These are phyloP conservation scores for Chaetomium fimeti DNA, from an alignment of 495 filamentous ascomycete genomes.

Conservation along the genomic window DNA sequence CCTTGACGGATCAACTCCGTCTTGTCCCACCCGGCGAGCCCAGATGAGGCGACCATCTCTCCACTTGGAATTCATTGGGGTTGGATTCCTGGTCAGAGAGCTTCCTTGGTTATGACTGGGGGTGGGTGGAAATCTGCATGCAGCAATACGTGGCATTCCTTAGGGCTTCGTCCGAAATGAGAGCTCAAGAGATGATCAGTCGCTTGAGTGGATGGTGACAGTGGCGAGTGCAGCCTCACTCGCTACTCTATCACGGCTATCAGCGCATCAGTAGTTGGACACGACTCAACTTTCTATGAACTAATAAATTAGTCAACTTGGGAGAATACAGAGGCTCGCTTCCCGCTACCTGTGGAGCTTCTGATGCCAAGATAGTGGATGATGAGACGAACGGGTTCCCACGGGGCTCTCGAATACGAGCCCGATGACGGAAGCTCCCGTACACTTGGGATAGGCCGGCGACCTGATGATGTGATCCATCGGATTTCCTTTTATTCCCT, in stretches of 20 bases:
- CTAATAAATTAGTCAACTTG: not conserved
- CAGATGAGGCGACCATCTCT: not conserved
- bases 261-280: not conserved
- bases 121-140: not conserved
- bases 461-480: too few relatives aligned
- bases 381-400: not conserved
- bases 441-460: too few relatives aligned
- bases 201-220: not conserved
- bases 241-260: not conserved
- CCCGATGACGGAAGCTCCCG: too few relatives aligned
- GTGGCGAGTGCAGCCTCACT: not conserved
- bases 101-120: slow-evolving; percentile 2
- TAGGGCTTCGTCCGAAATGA: not conserved
- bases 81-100: not conserved
- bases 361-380: not conserved
- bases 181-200: not conserved
- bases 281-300: not conserved
- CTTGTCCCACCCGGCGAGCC: not conserved
- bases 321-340: not conserved
- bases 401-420: not conserved
- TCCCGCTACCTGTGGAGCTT: not conserved
- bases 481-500: too few relatives aligned
- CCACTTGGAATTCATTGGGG: not conserved
- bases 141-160: not conserved
- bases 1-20: not conserved